These are phyloP conservation scores for Linnemannia hyalina DNA, from an alignment of 192 early-diverging fungal genomes.

Conservation along the genomic window DNA sequence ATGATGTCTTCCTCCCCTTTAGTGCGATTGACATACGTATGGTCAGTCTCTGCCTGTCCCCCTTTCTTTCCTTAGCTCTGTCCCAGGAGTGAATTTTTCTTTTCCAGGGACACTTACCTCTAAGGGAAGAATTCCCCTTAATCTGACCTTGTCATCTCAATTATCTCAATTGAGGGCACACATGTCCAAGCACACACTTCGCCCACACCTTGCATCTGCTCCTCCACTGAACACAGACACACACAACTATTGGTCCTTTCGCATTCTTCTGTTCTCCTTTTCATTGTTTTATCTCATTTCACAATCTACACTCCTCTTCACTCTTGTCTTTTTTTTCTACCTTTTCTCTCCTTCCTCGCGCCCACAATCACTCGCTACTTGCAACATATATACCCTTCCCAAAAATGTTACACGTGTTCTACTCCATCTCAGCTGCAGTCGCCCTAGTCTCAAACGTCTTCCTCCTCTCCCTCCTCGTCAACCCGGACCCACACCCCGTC, in stretches of 20 bases:
- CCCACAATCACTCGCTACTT: background rate
- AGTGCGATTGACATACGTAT: background rate
- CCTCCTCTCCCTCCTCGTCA: conserved; percentile 32
- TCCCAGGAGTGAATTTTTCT: no score
- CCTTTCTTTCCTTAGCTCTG: background rate
- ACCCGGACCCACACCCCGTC: conserved; percentile 27
- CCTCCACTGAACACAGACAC: no score
- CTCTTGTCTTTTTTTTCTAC: background rate
- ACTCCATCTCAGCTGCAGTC: conserved; percentile 41
- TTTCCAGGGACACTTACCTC: background rate
- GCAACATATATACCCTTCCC: background rate
- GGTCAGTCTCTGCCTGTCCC: background rate
- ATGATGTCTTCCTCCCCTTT: background rate
- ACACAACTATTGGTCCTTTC: background rate
- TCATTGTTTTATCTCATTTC: background rate
- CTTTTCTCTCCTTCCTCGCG: background rate
- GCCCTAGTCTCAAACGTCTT: conserved; percentile 46
- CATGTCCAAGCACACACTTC: no score
- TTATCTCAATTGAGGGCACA: no score
- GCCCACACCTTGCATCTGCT: no score
- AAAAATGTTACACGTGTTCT: conserved; percentile 23
- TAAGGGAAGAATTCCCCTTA: background rate
- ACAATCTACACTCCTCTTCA: background rate
- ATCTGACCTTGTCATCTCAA: background rate
- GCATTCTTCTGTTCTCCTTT: background rate